Percentiles rank a stretch among this genome's conserved stretches.
Conservation (phyloP, 768 basidiomycete species). For the Xerocomellus dryophilus region DNA sequence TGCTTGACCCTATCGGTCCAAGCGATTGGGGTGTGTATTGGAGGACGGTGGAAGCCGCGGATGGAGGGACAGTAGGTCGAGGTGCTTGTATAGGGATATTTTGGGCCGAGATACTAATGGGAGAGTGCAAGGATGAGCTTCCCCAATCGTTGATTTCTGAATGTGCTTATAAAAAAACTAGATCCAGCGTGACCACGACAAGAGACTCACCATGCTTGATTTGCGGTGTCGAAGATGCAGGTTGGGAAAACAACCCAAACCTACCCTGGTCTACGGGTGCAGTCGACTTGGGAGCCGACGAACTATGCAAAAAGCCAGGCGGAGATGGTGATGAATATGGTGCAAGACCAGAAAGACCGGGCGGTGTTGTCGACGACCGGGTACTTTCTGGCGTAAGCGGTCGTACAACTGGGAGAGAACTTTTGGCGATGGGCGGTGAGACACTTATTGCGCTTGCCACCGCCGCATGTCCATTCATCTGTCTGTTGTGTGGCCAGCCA, state of each 20-base stretch:
- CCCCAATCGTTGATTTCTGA: slow-evolving; percentile 27
- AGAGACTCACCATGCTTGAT: slow-evolving; percentile 29
- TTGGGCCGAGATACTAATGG: slow-evolving; percentile 13
- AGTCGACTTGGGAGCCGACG: slow-evolving; percentile 25
- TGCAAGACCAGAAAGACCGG: slow-evolving; percentile 31
- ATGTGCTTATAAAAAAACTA: not conserved
- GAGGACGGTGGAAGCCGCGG: slow-evolving; percentile 37
- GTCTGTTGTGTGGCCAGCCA: slow-evolving; percentile 43
- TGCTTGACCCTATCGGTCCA: slow-evolving; percentile 14
- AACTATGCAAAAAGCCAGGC: slow-evolving; percentile 33
- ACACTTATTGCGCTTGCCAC: slow-evolving; percentile 2
- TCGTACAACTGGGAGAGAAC: slow-evolving; percentile 13
- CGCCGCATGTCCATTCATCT: slow-evolving; percentile 25
- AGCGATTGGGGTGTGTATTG: slow-evolving; percentile 23
- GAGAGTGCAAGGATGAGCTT: slow-evolving; percentile 18
- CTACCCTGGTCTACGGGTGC: slow-evolving; percentile 16
- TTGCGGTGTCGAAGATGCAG: slow-evolving; percentile 21
- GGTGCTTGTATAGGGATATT: slow-evolving; percentile 31
- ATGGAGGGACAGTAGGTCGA: slow-evolving; percentile 22
- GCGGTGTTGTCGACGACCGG: slow-evolving; percentile 33
- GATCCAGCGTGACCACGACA: not conserved
- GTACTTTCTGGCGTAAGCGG: slow-evolving; percentile 31
- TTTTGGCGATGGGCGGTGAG: slow-evolving; percentile 19
- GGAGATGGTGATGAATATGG: slow-evolving; percentile 36
- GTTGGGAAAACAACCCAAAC: slow-evolving; percentile 19